Evolutionary conservation across 768 basidiomycete genomes (phyloP), one percentile per base, ranked within the genome.

Genomic region (Collybiopsis confluens): DNA sequence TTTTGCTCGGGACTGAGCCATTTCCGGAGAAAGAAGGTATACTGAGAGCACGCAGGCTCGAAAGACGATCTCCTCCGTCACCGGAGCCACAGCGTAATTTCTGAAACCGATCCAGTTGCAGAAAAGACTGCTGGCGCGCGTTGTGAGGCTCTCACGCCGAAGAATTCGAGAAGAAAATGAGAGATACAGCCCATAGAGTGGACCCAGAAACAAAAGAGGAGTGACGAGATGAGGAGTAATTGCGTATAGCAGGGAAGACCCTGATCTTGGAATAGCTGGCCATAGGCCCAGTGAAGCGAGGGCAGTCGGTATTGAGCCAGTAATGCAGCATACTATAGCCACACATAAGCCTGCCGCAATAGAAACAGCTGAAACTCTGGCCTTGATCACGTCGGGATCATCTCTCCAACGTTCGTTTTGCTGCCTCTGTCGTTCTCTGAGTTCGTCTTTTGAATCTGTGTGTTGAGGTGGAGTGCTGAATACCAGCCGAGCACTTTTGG

Each of bases 31-130:
- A 47, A 96, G 76, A 52, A 83, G 75, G 59, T 90, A 88, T 7
- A 85, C 76, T 2, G 86, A 73, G 18, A 97, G 73, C 26, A 96
- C 78, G 64, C 92, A 94, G 0, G 90, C 84, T 24, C 97, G 76
- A 65, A 97, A 98, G 7, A 92, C 90, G 23, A 97, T 54, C 68
- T 98, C 96, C 70, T 99, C 96, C 0, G 95, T 95, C 30, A 94
- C 68, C 0, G 96, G 96, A 3, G 80, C 94, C 30, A 75, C 68
- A 23, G 74, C 49, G 55, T 50, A 45, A 33, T 57, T 60, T 30
- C 54, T 54, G 11, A 60, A 15, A 23, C 43, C 56, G 18, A 38
- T 36, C 33, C 24, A 15, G 42, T 41, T 52, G 18, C 23, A 52
- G n/a, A 52, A 42, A 5, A 68, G 70, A 79, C 79, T 85, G 23